Evolutionary conservation across 2,329 filamentous ascomycete species (phyloP).

Genomic region (Fusarium pininemorale): DNA sequence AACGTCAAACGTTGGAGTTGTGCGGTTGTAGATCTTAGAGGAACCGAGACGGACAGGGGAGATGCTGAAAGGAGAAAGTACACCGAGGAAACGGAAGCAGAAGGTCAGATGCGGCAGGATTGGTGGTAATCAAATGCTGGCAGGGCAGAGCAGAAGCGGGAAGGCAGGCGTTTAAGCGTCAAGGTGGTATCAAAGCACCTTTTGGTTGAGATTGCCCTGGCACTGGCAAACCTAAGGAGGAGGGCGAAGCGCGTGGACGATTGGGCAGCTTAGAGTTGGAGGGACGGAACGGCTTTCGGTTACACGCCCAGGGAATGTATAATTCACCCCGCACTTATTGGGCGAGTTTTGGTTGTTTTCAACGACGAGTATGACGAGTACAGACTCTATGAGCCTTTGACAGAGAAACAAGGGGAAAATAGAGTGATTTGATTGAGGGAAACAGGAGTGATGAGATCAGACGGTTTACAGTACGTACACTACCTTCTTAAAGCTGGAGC

Average conservation of each 20-base stretch:
- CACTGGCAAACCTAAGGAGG: slow-evolving; percentile 14
- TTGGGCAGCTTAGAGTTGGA: slow-evolving; percentile 39
- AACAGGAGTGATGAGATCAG: slow-evolving; percentile 11
- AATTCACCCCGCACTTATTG: slow-evolving; percentile 42
- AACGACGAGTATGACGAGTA: slow-evolving; percentile 20
- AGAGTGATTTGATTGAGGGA: slow-evolving; percentile 35
- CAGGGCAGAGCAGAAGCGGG: slow-evolving; percentile 40
- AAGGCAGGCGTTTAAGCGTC: slow-evolving; percentile 31
- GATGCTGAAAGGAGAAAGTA: slow-evolving; percentile 31
- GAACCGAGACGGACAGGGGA: slow-evolving; percentile 28
- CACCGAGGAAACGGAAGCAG: slow-evolving; percentile 33
- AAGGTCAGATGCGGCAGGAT: slow-evolving; percentile 40
- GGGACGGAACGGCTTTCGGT: slow-evolving; percentile 44
- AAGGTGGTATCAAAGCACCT: slow-evolving; percentile 29
- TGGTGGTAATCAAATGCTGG: slow-evolving; percentile 33
- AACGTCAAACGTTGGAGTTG: slow-evolving; percentile 28
- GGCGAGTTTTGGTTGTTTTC: slow-evolving; percentile 16
- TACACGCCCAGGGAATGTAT: slow-evolving; percentile 35
- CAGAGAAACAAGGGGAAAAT: slow-evolving; percentile 24
- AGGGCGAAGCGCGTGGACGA: slow-evolving; percentile 31
- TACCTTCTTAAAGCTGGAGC: slow-evolving; percentile 44
- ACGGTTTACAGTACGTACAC: slow-evolving; percentile 40
- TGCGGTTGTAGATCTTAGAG: slow-evolving; percentile 17
- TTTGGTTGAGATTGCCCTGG: slow-evolving; percentile 38
- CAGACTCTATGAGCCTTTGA: background rate